Evolutionary conservation across 768 basidiomycete genomes (phyloP).

Genomic region (Gloeophyllum trabeum): DNA sequence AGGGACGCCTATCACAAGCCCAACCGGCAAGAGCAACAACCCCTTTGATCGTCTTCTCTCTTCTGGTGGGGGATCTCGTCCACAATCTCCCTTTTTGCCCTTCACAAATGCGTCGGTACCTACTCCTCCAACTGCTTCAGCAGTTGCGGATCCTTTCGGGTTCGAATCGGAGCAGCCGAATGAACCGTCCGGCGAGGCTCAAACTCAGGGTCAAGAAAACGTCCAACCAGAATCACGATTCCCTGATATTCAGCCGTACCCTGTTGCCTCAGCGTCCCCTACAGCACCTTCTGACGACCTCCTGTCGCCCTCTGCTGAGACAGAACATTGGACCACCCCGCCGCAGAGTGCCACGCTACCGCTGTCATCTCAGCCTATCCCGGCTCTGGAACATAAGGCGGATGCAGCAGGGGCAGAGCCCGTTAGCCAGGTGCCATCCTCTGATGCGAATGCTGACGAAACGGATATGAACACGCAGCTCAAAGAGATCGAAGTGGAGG

Average conservation of each 20-base stretch:
- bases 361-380: too few relatives aligned
- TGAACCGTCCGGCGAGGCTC: neutral
- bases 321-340: neutral
- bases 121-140: constrained; percentile 21
- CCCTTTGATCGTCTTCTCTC: constrained; percentile 74
- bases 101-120: constrained; percentile 28
- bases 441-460: neutral
- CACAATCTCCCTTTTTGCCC: constrained; percentile 52
- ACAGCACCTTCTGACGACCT: neutral
- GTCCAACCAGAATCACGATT: neutral
- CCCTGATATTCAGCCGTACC: neutral
- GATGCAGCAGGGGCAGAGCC: neutral
- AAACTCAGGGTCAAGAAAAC: neutral
- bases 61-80: constrained; percentile 26
- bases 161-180: constrained; percentile 22
- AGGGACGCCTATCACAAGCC: constrained; percentile 29
- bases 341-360: neutral
- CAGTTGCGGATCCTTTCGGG: constrained; percentile 39
- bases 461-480: constrained; percentile 40
- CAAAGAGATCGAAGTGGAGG: constrained; percentile 47
- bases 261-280: neutral
- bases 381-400: neutral
- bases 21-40: constrained; percentile 68
- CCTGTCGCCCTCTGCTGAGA: neutral
- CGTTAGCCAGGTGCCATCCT: neutral